Evolutionary conservation across 140 eudicot species (phyloP), one percentile per base, ranked within the genome.

Genomic region (Flaveria floridana): DNA sequence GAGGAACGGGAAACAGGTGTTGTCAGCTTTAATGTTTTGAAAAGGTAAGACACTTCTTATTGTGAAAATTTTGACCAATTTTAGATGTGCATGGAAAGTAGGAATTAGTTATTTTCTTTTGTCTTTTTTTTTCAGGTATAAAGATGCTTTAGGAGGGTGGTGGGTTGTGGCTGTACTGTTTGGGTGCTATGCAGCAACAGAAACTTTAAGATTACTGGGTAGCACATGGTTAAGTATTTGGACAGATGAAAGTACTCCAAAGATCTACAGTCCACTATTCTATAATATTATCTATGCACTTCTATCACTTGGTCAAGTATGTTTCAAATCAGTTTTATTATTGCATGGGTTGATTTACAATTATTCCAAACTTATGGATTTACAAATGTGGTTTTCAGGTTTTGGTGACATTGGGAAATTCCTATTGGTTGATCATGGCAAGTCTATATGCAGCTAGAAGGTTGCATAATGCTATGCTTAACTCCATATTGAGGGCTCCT

Each of bases 1-100:
- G 99, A 94, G 81, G 99, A 94, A 71, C 77, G 99, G 28, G 99
- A 94, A 75, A 94, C 96, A 1, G 99, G 99, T 44, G 87, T 94
- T 77, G 90, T 94, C 77, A 87, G 90, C 84, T 85, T 82, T 82
- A 79, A 79, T 66, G 97, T 94, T 48, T 85, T 94, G 76, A 81
- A 21, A 85, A 90, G 97, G 99, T 94, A 76, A 82, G 34, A 30
- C 30, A 25, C 69, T 13, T 46, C 18, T 63, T 61, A 61, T 59
- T 48, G 46, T 37, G 41, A 21, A 10, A 26, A 23, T 58, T 5
- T 44, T n/a, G 34, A 16, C 61, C 37, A 47, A 47, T 28, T 74
- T n/a, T 62, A 41, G 64, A 16, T 47, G n/a, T 25, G 28, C 34
- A 10, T 23, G 5, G 51, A 20, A 50, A n/a, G 44, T 55, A 77